Evolutionary conservation across 202 grass and related monocot species (phyloP), one percentile per base, ranked within the genome.

Genomic region (Schoenoplectus triqueter): DNA sequence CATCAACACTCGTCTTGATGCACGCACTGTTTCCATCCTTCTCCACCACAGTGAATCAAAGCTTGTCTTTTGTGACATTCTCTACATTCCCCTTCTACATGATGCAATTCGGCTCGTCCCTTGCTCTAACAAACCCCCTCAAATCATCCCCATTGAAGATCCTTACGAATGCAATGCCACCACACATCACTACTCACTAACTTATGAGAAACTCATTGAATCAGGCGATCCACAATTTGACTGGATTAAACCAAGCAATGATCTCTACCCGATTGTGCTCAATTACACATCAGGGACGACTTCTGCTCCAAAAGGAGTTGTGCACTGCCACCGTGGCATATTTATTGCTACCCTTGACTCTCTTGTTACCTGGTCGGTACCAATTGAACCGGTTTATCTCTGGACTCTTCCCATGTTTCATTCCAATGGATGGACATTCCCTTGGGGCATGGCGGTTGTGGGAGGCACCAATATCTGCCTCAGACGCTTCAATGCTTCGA

Each of bases 361-460:
- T 57, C 85, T 97, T 22, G 46, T 90, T 0, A 74, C 87, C 0
- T 97, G 95, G 95, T 49, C 82, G 1, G 57, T 95, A 40, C 92
- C 95, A 59, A 69, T 1, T 84, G 57, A 14, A 17, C 92, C 95
- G 17, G 89, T 87, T 55, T 97, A 92, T 74, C 86, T 97, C 45
- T 94, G 94, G 94, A 97, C 94, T 61, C 89, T 97, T 54, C 92
- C 94, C 11, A 94, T 97, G 94, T 97, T 94, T 84, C 94, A 97
- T 87, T 89, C 82, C 84, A 97, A 97, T 74, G 94, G 94, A 0
- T 97, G 92, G 94, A 91, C 87, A 84, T 94, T 90, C 79, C 90
- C 94, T 0, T 97, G 94, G 94, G 92, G 94, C 48, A 82, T 97
- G 88, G 90, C 94, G 8, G 87, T 84, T 67, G 87, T 88, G 19